Conservation (phyloP, 148 eudicot species). For the Polygonum aviculare region DNA sequence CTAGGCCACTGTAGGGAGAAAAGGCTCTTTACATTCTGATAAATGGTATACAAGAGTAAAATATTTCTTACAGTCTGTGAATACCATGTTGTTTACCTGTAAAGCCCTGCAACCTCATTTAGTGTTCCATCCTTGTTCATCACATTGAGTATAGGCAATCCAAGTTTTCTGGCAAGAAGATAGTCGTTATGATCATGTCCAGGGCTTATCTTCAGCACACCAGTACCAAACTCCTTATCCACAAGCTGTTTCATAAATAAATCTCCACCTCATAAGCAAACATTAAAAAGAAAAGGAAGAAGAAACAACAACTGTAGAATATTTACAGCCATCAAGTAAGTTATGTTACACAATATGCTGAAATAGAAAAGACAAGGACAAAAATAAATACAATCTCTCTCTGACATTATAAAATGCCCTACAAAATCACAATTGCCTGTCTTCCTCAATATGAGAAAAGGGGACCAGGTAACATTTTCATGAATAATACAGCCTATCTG, state of each 20-base stretch:
- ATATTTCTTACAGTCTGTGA: neutral
- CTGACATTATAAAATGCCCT: neutral
- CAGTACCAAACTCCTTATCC: conserved; percentile 95
- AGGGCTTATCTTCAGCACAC: conserved; percentile 96
- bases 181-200: conserved; percentile 99
- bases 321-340: neutral
- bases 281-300: neutral
- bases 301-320: neutral
- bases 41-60: neutral
- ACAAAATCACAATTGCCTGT: too few relatives aligned
- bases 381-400: neutral
- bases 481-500: too few relatives aligned
- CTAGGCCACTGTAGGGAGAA: conserved; percentile 57
- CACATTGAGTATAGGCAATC: conserved; percentile 87
- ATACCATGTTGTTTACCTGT: conserved; percentile 31
- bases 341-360: neutral
- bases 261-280: neutral
- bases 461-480: too few relatives aligned
- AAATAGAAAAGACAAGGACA: neutral
- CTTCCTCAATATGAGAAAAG: too few relatives aligned
- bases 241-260: conserved; percentile 49
- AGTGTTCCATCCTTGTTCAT: conserved; percentile 97
- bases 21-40: neutral
- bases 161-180: conserved; percentile 88
- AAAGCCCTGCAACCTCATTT: conserved; percentile 88